Percentiles rank a stretch among this genome's conserved stretches.
Evolutionary conservation across 805 yeast genomes (phyloP).

Genomic region (Scheffersomyces ergatensis): DNA sequence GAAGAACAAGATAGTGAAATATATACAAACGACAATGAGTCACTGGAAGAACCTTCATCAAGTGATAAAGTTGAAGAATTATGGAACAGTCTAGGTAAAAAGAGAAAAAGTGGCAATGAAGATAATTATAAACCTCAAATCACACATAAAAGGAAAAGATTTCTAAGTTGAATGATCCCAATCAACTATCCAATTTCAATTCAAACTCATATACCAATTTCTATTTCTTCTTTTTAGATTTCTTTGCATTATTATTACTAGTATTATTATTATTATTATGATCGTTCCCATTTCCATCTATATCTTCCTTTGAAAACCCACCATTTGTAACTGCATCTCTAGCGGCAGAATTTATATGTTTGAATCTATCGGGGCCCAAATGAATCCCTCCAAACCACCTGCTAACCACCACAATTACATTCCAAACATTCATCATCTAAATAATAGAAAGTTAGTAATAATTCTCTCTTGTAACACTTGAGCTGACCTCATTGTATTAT

Average conservation of each 20-base stretch:
- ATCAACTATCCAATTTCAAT: too few relatives aligned
- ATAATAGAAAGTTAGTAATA: constrained; percentile 20
- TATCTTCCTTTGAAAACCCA: constrained; percentile 34
- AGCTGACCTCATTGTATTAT: background rate
- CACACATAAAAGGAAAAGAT: constrained; percentile 7
- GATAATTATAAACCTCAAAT: background rate
- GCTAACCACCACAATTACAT: constrained; percentile 81
- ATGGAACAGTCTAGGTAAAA: background rate
- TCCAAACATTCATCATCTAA: constrained; percentile 72
- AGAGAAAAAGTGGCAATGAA: background rate
- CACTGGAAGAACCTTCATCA: background rate
- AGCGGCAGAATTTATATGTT: constrained; percentile 86
- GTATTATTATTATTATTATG: constrained; percentile 17
- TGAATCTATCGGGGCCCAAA: constrained; percentile 90
- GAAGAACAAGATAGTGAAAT: constrained; percentile 1
- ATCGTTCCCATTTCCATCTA: constrained; percentile 13
- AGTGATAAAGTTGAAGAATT: background rate
- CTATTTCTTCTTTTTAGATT: constrained; percentile 23
- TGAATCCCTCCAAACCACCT: constrained; percentile 94
- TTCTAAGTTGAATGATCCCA: constrained; percentile 5
- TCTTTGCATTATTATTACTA: constrained; percentile 18
- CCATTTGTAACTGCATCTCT: constrained; percentile 78
- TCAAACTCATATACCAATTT: too few relatives aligned
- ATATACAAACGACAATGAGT: background rate
- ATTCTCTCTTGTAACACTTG: background rate